A percentile compares a stretch with the other conserved stretches of the same genome.
Conservation (phyloP, 345 rosid genomes). For the Hevea brasiliensis region DNA sequence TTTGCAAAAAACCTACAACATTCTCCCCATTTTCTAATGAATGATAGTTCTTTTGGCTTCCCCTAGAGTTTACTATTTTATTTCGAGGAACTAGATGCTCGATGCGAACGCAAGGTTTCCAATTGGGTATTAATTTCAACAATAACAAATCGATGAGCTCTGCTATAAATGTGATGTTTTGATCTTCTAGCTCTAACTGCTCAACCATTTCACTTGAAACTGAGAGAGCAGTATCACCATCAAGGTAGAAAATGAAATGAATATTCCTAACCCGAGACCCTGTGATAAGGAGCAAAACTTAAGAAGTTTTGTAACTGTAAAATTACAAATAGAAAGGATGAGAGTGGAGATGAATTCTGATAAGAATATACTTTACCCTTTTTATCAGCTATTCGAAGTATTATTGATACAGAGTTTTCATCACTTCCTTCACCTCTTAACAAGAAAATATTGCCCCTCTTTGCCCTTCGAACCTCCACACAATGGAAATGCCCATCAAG, state of each 20-base stretch:
- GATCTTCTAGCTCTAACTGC: slow-evolving; percentile 19
- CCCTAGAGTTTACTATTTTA: slow-evolving; percentile 15
- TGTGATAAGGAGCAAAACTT: neutral
- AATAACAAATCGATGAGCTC: slow-evolving; percentile 24
- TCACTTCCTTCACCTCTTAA: slow-evolving; percentile 25
- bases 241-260: slow-evolving; percentile 24
- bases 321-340: slow-evolving; percentile 10
- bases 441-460: slow-evolving; percentile 39
- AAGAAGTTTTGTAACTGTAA: neutral
- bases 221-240: slow-evolving; percentile 20
- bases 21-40: slow-evolving; percentile 30
- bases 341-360: slow-evolving; percentile 1
- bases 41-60: slow-evolving; percentile 5
- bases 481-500: slow-evolving; percentile 25
- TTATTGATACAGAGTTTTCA: slow-evolving; percentile 20
- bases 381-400: slow-evolving; percentile 27
- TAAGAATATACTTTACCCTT: slow-evolving; percentile 23
- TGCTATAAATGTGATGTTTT: slow-evolving; percentile 20
- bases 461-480: slow-evolving; percentile 61
- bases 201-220: slow-evolving; percentile 34
- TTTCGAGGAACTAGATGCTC: slow-evolving; percentile 16
- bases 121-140: slow-evolving; percentile 15
- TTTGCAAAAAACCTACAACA: slow-evolving; percentile 18
- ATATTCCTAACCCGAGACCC: slow-evolving; percentile 28
- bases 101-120: slow-evolving; percentile 18